A percentile compares a stretch with the other conserved stretches of the same genome.
Conservation (phyloP, 2,329 filamentous ascomycete species). For the Cladophialophora chaetospira region DNA sequence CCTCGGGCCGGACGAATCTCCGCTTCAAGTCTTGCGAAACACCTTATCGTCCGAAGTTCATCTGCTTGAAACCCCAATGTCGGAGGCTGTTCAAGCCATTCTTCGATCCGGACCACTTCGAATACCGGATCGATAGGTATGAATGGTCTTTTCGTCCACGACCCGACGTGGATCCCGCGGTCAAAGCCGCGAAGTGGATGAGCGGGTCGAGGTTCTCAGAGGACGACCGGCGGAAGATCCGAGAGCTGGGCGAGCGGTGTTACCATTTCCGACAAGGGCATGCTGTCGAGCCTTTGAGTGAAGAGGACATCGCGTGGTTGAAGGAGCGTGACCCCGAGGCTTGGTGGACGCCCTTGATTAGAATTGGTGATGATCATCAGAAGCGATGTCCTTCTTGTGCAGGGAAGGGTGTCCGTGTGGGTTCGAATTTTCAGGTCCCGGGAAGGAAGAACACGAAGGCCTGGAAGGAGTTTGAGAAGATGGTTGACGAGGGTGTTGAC, state of each 20-base stretch:
- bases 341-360: not conserved
- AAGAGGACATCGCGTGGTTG: not conserved
- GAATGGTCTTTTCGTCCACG: slow-evolving; percentile 1
- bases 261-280: no score
- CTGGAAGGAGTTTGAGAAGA: not conserved
- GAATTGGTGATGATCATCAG: not conserved
- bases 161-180: not conserved
- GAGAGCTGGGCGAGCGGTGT: no score
- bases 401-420: not conserved
- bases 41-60: slow-evolving; percentile 1
- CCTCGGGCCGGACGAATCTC: not conserved
- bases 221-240: not conserved
- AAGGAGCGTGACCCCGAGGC: not conserved
- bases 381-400: not conserved
- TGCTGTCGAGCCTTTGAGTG: not conserved
- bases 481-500: not conserved
- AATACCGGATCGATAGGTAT: not conserved
- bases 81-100: not conserved
- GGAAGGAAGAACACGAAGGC: not conserved
- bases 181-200: not conserved
- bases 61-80: not conserved
- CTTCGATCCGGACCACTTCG: not conserved
- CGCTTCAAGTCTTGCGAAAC: not conserved
- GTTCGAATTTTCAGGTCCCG: not conserved
- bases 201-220: not conserved